Conservation (phyloP, 331 rosid species). For the Rhamnella rubrinervis region DNA sequence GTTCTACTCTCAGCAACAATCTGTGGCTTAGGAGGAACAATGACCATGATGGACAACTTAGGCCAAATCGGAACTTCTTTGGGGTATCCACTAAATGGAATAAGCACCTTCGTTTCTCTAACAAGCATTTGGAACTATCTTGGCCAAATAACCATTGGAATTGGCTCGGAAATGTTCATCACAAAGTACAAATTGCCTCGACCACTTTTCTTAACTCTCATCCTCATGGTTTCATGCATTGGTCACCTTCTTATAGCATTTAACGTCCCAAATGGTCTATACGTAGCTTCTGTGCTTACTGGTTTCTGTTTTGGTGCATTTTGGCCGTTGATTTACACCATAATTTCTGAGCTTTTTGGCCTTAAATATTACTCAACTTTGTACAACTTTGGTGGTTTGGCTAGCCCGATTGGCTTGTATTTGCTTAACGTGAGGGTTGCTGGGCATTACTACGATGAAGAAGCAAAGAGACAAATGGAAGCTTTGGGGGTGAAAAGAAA, state of each 20-base stretch:
- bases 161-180: constrained; percentile 52
- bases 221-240: constrained; percentile 48
- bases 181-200: constrained; percentile 56
- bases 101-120: constrained; percentile 70
- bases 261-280: constrained; percentile 58
- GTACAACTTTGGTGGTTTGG: constrained; percentile 67
- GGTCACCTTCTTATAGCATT: constrained; percentile 82
- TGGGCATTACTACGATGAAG: constrained; percentile 63
- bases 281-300: constrained; percentile 56
- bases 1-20: constrained; percentile 44
- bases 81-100: constrained; percentile 50
- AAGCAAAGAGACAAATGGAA: constrained; percentile 49
- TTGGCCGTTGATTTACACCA: constrained; percentile 70
- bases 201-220: constrained; percentile 55
- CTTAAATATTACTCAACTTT: constrained; percentile 70
- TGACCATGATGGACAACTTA: constrained; percentile 67
- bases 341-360: constrained; percentile 72
- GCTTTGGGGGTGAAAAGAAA: constrained; percentile 44
- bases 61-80: constrained; percentile 75
- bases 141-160: constrained; percentile 54
- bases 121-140: constrained; percentile 77
- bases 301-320: constrained; percentile 75
- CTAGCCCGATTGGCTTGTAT: constrained; percentile 76
- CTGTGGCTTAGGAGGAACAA: constrained; percentile 68
- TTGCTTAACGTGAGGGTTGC: constrained; percentile 61